Evolutionary conservation across 371 early-diverging fungal genomes (phyloP).

Genomic region (Basidiobolus heterosporus): DNA sequence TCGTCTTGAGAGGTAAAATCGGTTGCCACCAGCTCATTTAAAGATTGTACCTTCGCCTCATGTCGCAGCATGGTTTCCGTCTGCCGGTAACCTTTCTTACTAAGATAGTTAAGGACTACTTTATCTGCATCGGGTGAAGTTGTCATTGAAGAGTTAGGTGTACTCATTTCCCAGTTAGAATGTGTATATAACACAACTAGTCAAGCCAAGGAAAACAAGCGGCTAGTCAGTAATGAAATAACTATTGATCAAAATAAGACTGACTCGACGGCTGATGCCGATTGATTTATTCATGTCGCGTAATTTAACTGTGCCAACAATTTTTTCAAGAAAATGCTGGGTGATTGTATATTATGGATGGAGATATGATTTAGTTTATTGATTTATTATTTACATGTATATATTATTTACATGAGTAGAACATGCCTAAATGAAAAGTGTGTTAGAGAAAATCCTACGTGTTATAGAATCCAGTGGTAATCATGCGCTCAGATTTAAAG

Average conservation of each 20-base stretch:
- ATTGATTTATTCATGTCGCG: no score
- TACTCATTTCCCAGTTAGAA: neutral
- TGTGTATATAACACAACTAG: neutral
- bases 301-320: no score
- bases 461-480: no score
- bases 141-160: no score
- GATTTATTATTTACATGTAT: neutral
- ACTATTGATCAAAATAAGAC: neutral
- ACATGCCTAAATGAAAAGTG: no score
- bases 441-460: no score
- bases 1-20: conserved; percentile 5
- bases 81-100: conserved; percentile 32
- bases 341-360: no score
- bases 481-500: no score
- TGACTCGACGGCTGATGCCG: no score
- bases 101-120: conserved; percentile 32
- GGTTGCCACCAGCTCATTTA: conserved; percentile 16
- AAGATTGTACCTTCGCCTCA: conserved; percentile 20
- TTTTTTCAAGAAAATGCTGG: no score
- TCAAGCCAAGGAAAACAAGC: no score
- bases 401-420: neutral
- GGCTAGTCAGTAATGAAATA: no score
- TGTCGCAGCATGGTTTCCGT: conserved; percentile 24
- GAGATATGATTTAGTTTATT: neutral
- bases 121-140: conserved; percentile 16